These are phyloP conservation scores for Suillus clintonianus DNA, from an alignment of 768 basidiomycete genomes.

Conservation along the genomic window DNA sequence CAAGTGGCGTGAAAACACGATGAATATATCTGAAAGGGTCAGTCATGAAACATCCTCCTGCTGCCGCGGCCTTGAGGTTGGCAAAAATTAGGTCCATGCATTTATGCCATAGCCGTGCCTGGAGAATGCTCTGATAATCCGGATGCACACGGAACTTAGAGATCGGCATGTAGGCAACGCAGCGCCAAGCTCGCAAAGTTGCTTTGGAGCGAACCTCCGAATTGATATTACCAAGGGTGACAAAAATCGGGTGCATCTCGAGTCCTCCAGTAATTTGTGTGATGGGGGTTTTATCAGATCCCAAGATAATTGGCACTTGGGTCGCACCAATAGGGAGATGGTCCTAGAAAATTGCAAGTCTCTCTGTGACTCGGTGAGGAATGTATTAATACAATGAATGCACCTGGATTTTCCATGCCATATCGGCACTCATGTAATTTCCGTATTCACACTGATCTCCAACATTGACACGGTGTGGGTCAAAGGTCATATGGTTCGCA, in stretches of 20 bases:
- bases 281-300: conserved; percentile 36
- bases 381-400: conserved; percentile 13
- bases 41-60: conserved; percentile 26
- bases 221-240: conserved; percentile 23
- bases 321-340: conserved; percentile 25
- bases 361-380: conserved; percentile 21
- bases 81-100: conserved; percentile 30
- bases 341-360: conserved; percentile 19
- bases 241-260: conserved; percentile 26
- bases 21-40: conserved; percentile 16
- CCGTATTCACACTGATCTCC: conserved; percentile 12
- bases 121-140: conserved; percentile 25
- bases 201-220: conserved; percentile 18
- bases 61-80: conserved; percentile 30
- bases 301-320: conserved; percentile 28
- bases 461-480: conserved; percentile 14
- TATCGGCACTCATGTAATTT: conserved; percentile 24
- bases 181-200: conserved; percentile 1
- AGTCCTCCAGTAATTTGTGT: conserved; percentile 29
- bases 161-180: conserved; percentile 30
- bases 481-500: conserved; percentile 17
- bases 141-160: conserved; percentile 23
- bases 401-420: conserved; percentile 27
- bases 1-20: neutral
- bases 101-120: conserved; percentile 27